A percentile compares a stretch with the other conserved stretches of the same genome.
Conservation (phyloP, 1,284 basidiomycete genomes). For the Cystobasidium sp. region DNA sequence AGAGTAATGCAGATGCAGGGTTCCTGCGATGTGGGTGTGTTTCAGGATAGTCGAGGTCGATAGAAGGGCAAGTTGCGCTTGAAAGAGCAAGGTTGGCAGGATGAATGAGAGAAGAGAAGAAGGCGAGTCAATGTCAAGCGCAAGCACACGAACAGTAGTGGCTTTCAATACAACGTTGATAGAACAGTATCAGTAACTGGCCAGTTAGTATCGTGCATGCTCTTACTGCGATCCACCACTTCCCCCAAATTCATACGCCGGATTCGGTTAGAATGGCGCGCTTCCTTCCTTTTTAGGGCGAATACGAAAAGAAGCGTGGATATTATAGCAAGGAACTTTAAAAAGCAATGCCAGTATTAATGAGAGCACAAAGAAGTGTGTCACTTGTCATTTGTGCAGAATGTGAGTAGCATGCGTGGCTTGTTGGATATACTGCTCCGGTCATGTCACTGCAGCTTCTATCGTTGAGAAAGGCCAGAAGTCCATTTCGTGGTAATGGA, state of each 20-base stretch:
- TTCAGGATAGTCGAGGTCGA: too few species aligned
- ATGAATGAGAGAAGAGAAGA: neutral
- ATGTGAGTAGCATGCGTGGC: too few species aligned
- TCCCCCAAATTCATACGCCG: neutral
- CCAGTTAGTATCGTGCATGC: too few species aligned
- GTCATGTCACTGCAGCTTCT: too few species aligned
- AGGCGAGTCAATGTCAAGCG: neutral
- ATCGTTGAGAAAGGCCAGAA: too few species aligned
- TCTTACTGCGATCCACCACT: neutral
- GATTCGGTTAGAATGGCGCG: conserved; percentile 18
- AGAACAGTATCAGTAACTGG: too few species aligned
- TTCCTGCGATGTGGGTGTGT: neutral
- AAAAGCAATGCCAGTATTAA: neutral
- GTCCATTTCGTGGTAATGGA: too few species aligned
- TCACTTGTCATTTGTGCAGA: too few species aligned
- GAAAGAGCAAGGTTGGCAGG: too few species aligned
- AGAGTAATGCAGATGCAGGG: neutral
- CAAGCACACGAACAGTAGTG: neutral
- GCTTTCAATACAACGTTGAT: too few species aligned
- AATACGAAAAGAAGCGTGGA: neutral
- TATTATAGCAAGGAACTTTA: neutral
- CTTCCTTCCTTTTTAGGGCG: conserved; percentile 7
- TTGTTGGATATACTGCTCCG: too few species aligned
- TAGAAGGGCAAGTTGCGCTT: too few species aligned
- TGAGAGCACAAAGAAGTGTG: neutral